Base-by-base conservation (phyloP, 2,329 filamentous ascomycete genomes). In the Lachnellula suecica region DNA sequence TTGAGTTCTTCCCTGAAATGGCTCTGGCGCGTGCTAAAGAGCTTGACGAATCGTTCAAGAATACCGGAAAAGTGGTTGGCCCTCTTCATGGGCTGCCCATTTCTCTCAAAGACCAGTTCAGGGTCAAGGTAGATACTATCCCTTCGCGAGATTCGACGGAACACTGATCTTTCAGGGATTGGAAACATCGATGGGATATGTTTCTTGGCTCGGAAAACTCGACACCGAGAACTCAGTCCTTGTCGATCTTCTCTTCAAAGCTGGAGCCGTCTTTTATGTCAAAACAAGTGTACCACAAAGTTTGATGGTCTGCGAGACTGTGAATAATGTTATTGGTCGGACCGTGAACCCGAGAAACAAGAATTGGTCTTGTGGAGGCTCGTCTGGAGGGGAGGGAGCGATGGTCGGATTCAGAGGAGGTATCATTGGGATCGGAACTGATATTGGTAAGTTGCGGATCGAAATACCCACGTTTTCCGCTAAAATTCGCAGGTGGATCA, bases 191-290 rank as follows among this genome's bases (percentile, higher is more conserved):
- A 73, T 72, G 65, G 72, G 70, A 13, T 96, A 91, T 62, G 91
- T 96, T 67, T 83, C 83, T n/a, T 87, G 83, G 9, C 85, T 95
- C 1, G 91, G 89, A 1, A 93, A 89, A 70, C 89, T 87, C 20
- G 73, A 77, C 45, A 81, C 88, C 53, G 70, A 80, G 24, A 89
- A 75, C 81, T 4, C 81, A 88, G 60, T 84, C 87, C 17, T 81
- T 77, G 53, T 71, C 96, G 29, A 76, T 95, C 45, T 94, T 88
- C 89, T 4, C 11, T 19, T 27, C 19, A 49, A 49, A 25, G 40
- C 45, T 20, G 88, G 92, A 20, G 91, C 91, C 1, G 79, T 96
- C 2, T 91, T 91, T 0, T 96, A 95, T 67, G 90, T 91, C 61
- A 97, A 97, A 76, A 97, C 92, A 0, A 93, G 92, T 91, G 91